Percentiles rank a stretch among this genome's conserved stretches.
phyloP scores from a whole-genome alignment of 768 basidiomycete genomes.

The Russula sp. region DNA sequence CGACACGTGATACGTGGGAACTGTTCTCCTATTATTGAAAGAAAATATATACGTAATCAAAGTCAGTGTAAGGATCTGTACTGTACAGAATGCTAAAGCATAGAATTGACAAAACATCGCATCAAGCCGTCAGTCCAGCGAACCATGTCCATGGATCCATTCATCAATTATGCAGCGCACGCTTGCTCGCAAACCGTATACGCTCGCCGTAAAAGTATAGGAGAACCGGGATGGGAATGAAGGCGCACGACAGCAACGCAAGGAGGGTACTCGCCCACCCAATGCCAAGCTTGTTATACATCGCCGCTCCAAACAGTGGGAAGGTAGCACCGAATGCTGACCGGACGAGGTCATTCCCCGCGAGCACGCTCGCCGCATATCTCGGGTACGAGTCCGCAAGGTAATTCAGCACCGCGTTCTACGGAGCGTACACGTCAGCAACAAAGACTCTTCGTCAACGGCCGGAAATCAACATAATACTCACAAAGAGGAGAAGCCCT shows the following conservation, averaged over 20 bases:
- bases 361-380: conserved; percentile 30
- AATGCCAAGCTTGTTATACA: conserved; percentile 25
- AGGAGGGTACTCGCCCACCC: conserved; percentile 26
- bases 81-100: not conserved
- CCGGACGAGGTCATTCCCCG: conserved; percentile 31
- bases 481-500: conserved; percentile 28
- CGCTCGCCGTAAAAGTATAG: conserved; percentile 19
- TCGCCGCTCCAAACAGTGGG: conserved; percentile 22
- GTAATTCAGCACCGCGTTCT: conserved; percentile 27
- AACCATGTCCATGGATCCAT: not conserved
- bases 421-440: not conserved
- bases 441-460: not conserved
- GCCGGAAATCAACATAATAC: conserved; percentile 25
- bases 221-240: conserved; percentile 25
- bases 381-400: conserved; percentile 28
- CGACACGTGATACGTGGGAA: not conserved
- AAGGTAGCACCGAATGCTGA: conserved; percentile 21
- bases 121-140: not conserved
- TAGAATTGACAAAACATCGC: not conserved
- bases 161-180: conserved; percentile 18
- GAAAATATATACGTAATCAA: no score
- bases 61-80: no score
- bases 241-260: conserved; percentile 24
- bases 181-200: conserved; percentile 19
- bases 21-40: not conserved